Percentiles rank a stretch among this genome's conserved stretches.
phyloP scores from a whole-genome alignment of 306 rosid genomes.

The Begonia masoniana region DNA sequence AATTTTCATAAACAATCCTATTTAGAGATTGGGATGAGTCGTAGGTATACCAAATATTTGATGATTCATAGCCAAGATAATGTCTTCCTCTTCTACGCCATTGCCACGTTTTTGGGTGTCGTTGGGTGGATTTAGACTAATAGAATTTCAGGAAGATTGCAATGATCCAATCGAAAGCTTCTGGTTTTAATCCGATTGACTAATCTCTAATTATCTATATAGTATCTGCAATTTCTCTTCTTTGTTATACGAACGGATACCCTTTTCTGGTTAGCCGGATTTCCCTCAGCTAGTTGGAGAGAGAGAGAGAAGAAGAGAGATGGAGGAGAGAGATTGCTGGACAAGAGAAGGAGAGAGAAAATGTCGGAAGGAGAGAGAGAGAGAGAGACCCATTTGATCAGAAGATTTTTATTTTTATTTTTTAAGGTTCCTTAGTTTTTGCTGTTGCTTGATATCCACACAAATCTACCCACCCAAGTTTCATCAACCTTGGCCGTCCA shows the following conservation, averaged over 20 bases:
- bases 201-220: too few relatives aligned
- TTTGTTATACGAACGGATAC: neutral
- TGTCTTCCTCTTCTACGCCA: too few relatives aligned
- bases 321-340: neutral
- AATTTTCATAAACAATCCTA: too few relatives aligned
- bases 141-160: too few relatives aligned
- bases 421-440: neutral
- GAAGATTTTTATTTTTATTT: neutral
- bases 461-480: conserved; percentile 15
- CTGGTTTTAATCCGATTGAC: too few relatives aligned
- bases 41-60: too few relatives aligned
- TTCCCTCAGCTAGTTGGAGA: conserved; percentile 20
- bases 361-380: conserved; percentile 1
- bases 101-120: too few relatives aligned
- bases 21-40: too few relatives aligned
- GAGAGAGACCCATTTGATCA: neutral
- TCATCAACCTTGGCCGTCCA: conserved; percentile 26
- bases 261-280: conserved; percentile 29
- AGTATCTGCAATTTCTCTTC: too few relatives aligned
- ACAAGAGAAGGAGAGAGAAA: neutral
- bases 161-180: too few relatives aligned
- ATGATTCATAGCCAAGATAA: too few relatives aligned
- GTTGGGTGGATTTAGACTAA: too few relatives aligned
- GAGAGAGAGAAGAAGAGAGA: neutral
- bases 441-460: conserved; percentile 28